Base-by-base conservation (phyloP, 148 eudicot genomes). In the Beta vulgaris region DNA sequence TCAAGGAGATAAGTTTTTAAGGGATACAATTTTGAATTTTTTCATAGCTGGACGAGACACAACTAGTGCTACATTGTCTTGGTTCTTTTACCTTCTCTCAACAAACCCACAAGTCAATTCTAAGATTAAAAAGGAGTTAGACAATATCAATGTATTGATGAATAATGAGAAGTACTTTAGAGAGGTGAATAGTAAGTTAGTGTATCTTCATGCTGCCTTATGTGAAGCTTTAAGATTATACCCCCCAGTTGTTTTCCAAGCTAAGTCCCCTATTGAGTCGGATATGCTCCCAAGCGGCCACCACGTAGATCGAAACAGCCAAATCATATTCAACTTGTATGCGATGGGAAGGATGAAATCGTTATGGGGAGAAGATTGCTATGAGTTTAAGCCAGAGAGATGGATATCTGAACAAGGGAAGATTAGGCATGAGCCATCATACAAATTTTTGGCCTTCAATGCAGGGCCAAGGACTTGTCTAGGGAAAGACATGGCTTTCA, bases 221-320 rank as follows among this genome's bases (percentile, higher is more conserved):
- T 85, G 86, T 71, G 90, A 87, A 67, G 49, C 86, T 14, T 61
- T 87, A 54, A 80, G 87, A 78, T 76, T 87, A 37, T 87, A 87
- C 53, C 88, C 90, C 42, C 88, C 90, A 6, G 88, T 85, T 1
- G 82, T 81, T 1, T 80, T 87, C 23, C 65, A 87, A 35, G 72
- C 80, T 13, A 87, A 85, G 81, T 49, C 34, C 40, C 83, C 86
- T 3, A 7, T 76, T 14, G 43, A 73, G 42, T 15, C 71, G 4
- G 88, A 87, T 14, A 55, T 74, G 4, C 80, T 87, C 1, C 90
- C 90, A 8, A 85, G 83, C 36, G 90, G 90, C 13, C 86, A 85
- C 42, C 73, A 55, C 37, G 88, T 87, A 28, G 70, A 79, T 44
- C 82, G 85, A 0, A 72, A 71, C 19, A 81, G 68, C 82, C 77